Percentiles rank a stretch among this genome's conserved stretches.
Conservation (phyloP, 352 stramenopile genomes). For the Pythium biforme region DNA sequence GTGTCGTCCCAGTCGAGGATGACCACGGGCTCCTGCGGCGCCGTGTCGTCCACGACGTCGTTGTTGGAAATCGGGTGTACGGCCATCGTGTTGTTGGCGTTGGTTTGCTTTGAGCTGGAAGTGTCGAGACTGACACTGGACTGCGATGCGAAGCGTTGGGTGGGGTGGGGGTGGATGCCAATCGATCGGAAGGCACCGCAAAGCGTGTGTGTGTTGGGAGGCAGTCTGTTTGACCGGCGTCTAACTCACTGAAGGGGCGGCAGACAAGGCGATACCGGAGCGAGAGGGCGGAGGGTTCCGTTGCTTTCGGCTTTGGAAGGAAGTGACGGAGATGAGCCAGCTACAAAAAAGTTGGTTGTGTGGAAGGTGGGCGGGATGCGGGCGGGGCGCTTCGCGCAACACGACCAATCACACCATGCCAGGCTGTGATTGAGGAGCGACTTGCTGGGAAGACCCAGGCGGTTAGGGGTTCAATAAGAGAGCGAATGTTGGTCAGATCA, state of each 20-base stretch:
- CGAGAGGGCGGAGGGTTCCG: conserved; percentile 4
- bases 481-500: conserved; percentile 9
- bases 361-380: too few species aligned
- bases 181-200: neutral
- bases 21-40: conserved; percentile 33
- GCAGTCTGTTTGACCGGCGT: neutral
- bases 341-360: neutral
- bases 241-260: neutral
- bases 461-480: conserved; percentile 24
- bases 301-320: neutral
- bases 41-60: conserved; percentile 18
- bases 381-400: neutral
- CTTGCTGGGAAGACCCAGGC: conserved; percentile 16
- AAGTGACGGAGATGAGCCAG: neutral
- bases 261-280: neutral
- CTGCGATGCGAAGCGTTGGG: neutral
- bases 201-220: too few species aligned
- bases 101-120: neutral
- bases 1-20: conserved; percentile 86
- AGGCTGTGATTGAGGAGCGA: conserved; percentile 7
- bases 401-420: neutral
- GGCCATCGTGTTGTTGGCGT: conserved; percentile 12
- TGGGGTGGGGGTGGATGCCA: neutral
- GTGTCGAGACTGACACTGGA: conserved; percentile 2
- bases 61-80: conserved; percentile 19